phyloP scores from a whole-genome alignment of 495 filamentous ascomycete species.

The Xeromyces bisporus region DNA sequence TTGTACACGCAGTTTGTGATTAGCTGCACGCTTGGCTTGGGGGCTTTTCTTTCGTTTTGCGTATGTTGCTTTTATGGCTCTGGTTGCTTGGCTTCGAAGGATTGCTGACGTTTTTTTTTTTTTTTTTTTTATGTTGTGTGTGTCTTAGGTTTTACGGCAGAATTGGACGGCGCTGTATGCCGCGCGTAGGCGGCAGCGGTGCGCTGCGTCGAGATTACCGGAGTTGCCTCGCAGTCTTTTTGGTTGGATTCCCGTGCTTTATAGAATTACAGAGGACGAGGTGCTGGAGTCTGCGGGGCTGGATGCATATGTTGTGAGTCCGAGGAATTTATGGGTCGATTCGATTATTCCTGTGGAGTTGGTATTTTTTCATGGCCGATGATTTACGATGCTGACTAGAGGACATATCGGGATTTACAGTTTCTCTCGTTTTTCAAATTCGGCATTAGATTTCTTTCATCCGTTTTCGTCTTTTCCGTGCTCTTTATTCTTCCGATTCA shows the following conservation, averaged over 20 bases:
- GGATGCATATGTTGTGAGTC: slow-evolving; percentile 80
- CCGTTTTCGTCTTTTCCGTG: slow-evolving; percentile 64
- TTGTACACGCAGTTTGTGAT: slow-evolving; percentile 41
- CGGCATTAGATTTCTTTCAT: slow-evolving; percentile 63
- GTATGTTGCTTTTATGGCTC: too few relatives aligned
- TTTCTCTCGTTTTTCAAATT: slow-evolving; percentile 92
- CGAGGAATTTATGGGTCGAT: not conserved
- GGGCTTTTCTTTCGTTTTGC: slow-evolving; percentile 47
- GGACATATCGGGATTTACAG: slow-evolving; percentile 27
- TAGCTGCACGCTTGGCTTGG: slow-evolving; percentile 37
- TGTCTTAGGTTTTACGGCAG: slow-evolving; percentile 51
- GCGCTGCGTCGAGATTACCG: slow-evolving; percentile 58
- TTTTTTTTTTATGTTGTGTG: slow-evolving; percentile 1
- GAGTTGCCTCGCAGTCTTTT: slow-evolving; percentile 74
- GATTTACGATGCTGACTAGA: not conserved
- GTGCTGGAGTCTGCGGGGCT: slow-evolving; percentile 80
- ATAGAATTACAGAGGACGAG: slow-evolving; percentile 74
- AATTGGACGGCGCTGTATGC: slow-evolving; percentile 90
- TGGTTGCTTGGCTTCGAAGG: not conserved
- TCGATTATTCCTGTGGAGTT: too few relatives aligned
- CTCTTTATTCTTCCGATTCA: slow-evolving; percentile 77
- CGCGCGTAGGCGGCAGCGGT: slow-evolving; percentile 56
- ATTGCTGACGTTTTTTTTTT: slow-evolving; percentile 1
- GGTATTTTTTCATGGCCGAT: too few relatives aligned
- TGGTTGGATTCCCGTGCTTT: slow-evolving; percentile 88